Base-by-base conservation (phyloP, 2,329 filamentous ascomycete species). In the Arthrobotrys megalospora region DNA sequence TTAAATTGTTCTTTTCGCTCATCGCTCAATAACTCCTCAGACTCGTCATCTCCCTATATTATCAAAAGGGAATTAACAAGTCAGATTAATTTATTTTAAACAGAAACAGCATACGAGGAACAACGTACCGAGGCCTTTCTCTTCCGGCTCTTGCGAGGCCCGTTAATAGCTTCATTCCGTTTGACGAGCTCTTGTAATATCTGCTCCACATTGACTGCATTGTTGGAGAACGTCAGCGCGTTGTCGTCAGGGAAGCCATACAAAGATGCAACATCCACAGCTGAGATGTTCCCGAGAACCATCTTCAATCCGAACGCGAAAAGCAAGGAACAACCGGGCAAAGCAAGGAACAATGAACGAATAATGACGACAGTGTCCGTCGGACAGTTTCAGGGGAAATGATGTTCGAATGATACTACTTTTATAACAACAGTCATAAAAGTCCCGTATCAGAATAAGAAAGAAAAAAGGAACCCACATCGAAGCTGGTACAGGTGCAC, bases 401-500 rank as follows among this genome's bases (percentile, higher is more conserved):
- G 36, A 21, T 1, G 32, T 72, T 53, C 38, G 65, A 28, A 76
- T 50, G 72, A 55, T 65, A 65, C 65, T 34, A 68, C 55, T 65
- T 55, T 70, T 47, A 41, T 47, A 47, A 48, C 53, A 55, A 53
- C n/a, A 47, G 45, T 24, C 36, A 69, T 69, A 53, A 69, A 69
- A 58, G 50, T 63, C 47, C 28, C 34, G 43, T 36, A 52, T 45
- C 24, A 38, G 47, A 69, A 55, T 48, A 43, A 67, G 12, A 66
- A 71, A 62, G 62, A 62, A 68, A 79, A 71, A 71, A 60, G 24
- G 73, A 71, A 77, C 73, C 73, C 73, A 77, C 73, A 77, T 70
- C 73, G 73, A 77, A 77, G 73, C 48, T 77, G 73, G 73, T 69
- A 77, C 66, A 77, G 73, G 73, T 77, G 73, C 73, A 71, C 64